Evolutionary conservation across 2,329 filamentous ascomycete genomes (phyloP).

Genomic region (Trichocomaceae sp.): DNA sequence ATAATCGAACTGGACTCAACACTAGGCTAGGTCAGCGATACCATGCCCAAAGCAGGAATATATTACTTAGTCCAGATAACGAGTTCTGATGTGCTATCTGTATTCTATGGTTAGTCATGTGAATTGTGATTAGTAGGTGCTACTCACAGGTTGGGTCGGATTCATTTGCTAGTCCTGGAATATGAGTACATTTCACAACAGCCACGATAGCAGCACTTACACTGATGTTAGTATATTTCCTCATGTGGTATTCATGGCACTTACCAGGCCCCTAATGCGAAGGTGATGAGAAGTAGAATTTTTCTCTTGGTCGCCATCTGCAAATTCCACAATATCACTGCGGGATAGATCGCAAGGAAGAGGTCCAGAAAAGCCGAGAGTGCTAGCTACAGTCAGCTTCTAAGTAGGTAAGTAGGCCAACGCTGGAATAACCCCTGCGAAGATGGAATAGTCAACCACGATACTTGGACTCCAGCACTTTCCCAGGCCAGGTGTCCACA

Average conservation of each 20-base stretch:
- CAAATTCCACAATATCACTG: constrained; percentile 22
- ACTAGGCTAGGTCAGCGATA: not conserved
- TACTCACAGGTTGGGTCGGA: constrained; percentile 22
- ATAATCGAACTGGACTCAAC: constrained; percentile 6
- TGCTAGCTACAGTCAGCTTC: constrained; percentile 9
- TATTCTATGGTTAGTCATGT: not conserved
- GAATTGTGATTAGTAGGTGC: not conserved
- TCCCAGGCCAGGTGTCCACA: constrained; percentile 1
- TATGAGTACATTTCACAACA: constrained; percentile 24
- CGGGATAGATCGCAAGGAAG: constrained; percentile 22
- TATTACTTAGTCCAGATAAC: constrained; percentile 7
- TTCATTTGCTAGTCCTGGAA: constrained; percentile 21
- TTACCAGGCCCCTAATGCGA: constrained; percentile 24
- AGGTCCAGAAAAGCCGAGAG: constrained; percentile 24
- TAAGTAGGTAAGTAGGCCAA: too few relatives aligned
- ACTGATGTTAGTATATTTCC: not conserved
- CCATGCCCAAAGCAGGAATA: too few relatives aligned
- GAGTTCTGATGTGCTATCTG: constrained; percentile 8
- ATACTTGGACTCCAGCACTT: constrained; percentile 5
- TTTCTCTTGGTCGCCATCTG: constrained; percentile 23
- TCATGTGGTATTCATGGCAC: not conserved
- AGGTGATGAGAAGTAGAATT: constrained; percentile 16
- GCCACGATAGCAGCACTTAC: constrained; percentile 24
- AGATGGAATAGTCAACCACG: too few relatives aligned
- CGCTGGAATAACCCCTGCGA: too few relatives aligned